Base-by-base conservation (phyloP, 495 filamentous ascomycete species). In the Elasticomyces elasticus region DNA sequence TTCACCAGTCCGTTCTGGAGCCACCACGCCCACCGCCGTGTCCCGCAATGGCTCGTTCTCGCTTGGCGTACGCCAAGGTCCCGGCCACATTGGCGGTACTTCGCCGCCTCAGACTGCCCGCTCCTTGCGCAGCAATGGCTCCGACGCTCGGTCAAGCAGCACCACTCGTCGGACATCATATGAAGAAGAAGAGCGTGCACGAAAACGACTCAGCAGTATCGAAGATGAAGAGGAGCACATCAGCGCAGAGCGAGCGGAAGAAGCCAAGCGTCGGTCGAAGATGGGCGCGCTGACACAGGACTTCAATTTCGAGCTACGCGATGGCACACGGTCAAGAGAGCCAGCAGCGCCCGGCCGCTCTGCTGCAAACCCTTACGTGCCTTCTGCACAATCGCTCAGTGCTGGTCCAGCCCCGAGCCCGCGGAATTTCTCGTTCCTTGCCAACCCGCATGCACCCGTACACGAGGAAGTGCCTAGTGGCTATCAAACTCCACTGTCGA, bases 251-350 rank as follows among this genome's bases (percentile, higher is more conserved):
- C 43, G 31, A 20, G 52, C 52, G 7, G 52, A 55, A 38, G 44
- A 55, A 10, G 43, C 45, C 35, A 55, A 55, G 45, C 43, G 52
- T 12, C n/a, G 20, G 35, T 55, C 52, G 24, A 43, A 45, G 2
- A 49, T 55, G 30, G 45, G 35, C 22, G 37, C 22, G 11, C 15
- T 43, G 30, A 33, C 50, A 15, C 35, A 40, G 13, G 51, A 40
- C 41, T 49, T 55, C 52, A 43, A 55, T 19, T 55, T 55, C 30
- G 52, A 44, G 7, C 35, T 55, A 2, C 43, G 52, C 20, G 52
- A 55, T 30, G 52, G 52, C 31, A 55, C 52, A 9, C 19, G 31
- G 1, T 2, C 30, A 6, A n/a, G n/a, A 15, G 35, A 55, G 52
- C 52, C 51, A 23, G 11, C 49, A 1, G 35, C 49, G 3, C 49